Base-by-base conservation (phyloP, 2,329 filamentous ascomycete genomes). In the Neodidymelliopsis sp. region DNA sequence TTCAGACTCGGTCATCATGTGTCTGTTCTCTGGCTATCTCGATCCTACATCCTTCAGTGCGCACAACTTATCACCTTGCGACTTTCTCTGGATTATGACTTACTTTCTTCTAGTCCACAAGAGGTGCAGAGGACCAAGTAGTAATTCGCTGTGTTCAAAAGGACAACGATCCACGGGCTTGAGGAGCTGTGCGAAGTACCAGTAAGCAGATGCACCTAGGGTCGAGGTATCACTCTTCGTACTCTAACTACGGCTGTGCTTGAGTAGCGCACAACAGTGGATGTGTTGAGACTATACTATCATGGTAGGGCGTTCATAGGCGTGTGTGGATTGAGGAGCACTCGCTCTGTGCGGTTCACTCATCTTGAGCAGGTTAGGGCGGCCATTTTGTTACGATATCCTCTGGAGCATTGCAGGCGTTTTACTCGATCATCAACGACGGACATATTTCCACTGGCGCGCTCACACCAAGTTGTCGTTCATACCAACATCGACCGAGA, bases 291-390 rank as follows among this genome's bases (percentile, higher is more conserved):
- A 15, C 18, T 18, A 35, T 35, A 50, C 39, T 11, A 28, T 23
- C 29, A 50, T 35, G 47, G 47, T 50, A 50, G 47, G 47, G 40
- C 40, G 47, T 46, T 38, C 24, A 42, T 34, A 10, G 42, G 37
- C 36, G 31, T 51, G 41, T 29, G 49, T 46, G 49, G 27, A 42
- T 36, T 53, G 52, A 49, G 55, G 38, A 55, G 57, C 56, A 56
- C 20, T 30, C 49, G 54, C 50, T 53, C 52, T 36, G 34, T 43
- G 36, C 39, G 34, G 44, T 54, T 37, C 53, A 51, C 56, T 62
- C 53, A 59, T 52, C 42, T 41, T 29, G 42, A 19, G 40, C 42
- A 56, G 46, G 24, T 44, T 48, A 56, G 39, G 47, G 35, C 42
- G 35, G 39, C 36, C 35, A 35, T 38, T 15, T 24, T 34, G 22